These are phyloP conservation scores for Teunomyces panamensis DNA, from an alignment of 805 yeast genomes.

Conservation along the genomic window DNA sequence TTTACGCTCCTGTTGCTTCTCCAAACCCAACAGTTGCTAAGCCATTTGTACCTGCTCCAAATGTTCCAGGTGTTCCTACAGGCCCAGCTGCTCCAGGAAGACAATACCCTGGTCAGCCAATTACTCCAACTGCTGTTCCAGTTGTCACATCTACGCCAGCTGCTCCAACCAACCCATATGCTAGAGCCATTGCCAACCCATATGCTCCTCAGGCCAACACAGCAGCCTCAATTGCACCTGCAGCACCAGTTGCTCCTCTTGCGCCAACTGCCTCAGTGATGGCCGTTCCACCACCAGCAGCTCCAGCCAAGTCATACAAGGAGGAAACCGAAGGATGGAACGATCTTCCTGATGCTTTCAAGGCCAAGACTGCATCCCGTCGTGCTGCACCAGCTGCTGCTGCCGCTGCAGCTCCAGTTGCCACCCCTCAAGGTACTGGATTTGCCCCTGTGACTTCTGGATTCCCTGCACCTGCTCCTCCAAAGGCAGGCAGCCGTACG, in stretches of 20 bases:
- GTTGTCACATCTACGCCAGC: not conserved
- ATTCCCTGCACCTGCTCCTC: conserved; percentile 15
- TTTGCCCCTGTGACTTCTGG: not conserved
- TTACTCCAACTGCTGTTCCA: conserved; percentile 1
- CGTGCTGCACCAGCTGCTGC: conserved; percentile 46
- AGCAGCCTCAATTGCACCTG: conserved; percentile 20
- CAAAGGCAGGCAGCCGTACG: conserved; percentile 25
- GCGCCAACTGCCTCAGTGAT: conserved; percentile 11
- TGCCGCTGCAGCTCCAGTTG: conserved; percentile 7
- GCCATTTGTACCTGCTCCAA: conserved; percentile 18
- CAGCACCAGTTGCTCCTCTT: conserved; percentile 8
- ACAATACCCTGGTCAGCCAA: conserved; percentile 3
- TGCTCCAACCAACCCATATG: conserved; percentile 26
- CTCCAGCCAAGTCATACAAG: conserved; percentile 28
- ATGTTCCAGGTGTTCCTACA: conserved; percentile 30
- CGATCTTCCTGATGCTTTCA: conserved; percentile 58
- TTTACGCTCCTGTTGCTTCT: conserved; percentile 3
- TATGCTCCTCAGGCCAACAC: conserved; percentile 22
- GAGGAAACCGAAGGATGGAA: conserved; percentile 69
- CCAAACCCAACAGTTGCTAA: conserved; percentile 17
- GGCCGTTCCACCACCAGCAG: conserved; percentile 23
- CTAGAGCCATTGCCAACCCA: conserved; percentile 23
- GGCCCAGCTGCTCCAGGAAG: conserved; percentile 9
- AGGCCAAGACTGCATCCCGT: conserved; percentile 37
- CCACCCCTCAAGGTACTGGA: conserved; percentile 13